These are phyloP conservation scores for Artemisia annua DNA, from an alignment of 129 eudicot species.

Conservation along the genomic window DNA sequence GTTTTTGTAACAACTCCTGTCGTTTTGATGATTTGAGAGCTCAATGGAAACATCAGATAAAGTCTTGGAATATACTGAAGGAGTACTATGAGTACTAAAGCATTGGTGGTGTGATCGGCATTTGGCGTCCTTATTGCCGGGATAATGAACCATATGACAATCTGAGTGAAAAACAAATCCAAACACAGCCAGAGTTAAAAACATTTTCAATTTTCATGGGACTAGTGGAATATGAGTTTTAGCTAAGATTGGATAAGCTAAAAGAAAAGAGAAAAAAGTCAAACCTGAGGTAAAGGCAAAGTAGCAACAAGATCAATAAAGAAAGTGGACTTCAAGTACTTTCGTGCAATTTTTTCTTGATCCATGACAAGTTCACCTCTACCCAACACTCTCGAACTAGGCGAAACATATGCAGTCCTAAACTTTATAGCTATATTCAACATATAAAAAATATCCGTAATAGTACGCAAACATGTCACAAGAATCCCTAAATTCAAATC, in stretches of 20 bases:
- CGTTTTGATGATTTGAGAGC: conserved; percentile 77
- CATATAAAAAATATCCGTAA: conserved; percentile 69
- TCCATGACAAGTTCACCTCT: conserved; percentile 96
- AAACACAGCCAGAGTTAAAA: not conserved
- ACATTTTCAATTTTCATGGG: not conserved
- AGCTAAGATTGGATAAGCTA: not conserved
- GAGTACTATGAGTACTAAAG: conserved; percentile 67
- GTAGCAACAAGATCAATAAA: conserved; percentile 76
- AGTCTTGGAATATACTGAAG: conserved; percentile 81
- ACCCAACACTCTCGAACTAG: conserved; percentile 88
- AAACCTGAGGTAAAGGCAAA: conserved; percentile 95
- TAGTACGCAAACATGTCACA: conserved; percentile 68
- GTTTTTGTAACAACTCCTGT: conserved; percentile 89
- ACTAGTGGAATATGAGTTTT: not conserved
- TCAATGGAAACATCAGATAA: conserved; percentile 74
- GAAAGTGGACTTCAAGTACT: conserved; percentile 76
- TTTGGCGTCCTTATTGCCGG: conserved; percentile 73
- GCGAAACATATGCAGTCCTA: conserved; percentile 81
- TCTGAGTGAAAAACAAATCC: conserved; percentile 41
- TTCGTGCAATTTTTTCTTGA: conserved; percentile 51
- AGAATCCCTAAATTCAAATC: conserved; percentile 67
- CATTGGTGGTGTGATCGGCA: conserved; percentile 76
- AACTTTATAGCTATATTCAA: conserved; percentile 71
- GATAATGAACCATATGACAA: conserved; percentile 85
- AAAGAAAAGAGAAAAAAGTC: conserved; percentile 7